Percentiles rank a stretch among this genome's conserved stretches.
Conservation (phyloP, 2,329 filamentous ascomycete genomes). For the Neocatenulostroma microsporum region DNA sequence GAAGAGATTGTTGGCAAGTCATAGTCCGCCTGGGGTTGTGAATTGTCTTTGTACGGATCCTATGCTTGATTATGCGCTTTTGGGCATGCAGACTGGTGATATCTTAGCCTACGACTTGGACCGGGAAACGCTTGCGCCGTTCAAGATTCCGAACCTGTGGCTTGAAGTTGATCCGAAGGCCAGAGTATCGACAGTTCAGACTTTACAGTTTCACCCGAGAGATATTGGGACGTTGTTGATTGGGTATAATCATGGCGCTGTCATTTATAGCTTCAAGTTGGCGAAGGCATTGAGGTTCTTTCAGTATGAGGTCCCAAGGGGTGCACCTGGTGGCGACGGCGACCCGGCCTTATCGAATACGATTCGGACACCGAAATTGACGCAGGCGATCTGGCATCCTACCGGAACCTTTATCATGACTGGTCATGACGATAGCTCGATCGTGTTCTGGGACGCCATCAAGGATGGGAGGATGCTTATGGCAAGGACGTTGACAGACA, state of each 20-base stretch:
- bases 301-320: slow-evolving; percentile 70
- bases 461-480: slow-evolving; percentile 79
- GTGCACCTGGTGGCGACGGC: slow-evolving; percentile 69
- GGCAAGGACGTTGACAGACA: slow-evolving; percentile 70
- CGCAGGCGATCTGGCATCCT: slow-evolving; percentile 87
- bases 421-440: slow-evolving; percentile 79
- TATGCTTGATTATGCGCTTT: slow-evolving; percentile 84
- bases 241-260: slow-evolving; percentile 81
- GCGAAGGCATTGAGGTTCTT: slow-evolving; percentile 71
- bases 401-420: slow-evolving; percentile 84
- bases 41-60: slow-evolving; percentile 73
- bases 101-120: slow-evolving; percentile 88
- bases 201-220: slow-evolving; percentile 76
- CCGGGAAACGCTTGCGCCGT: slow-evolving; percentile 64
- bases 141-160: slow-evolving; percentile 86
- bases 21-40: slow-evolving; percentile 69
- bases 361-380: slow-evolving; percentile 63
- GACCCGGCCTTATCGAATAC: slow-evolving; percentile 57
- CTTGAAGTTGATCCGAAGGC: slow-evolving; percentile 60
- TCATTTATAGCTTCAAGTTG: slow-evolving; percentile 91
- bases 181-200: slow-evolving; percentile 59
- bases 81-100: slow-evolving; percentile 62
- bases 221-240: slow-evolving; percentile 89
- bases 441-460: slow-evolving; percentile 78
- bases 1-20: slow-evolving; percentile 57